These are phyloP conservation scores for Lunasporangiospora selenospora DNA, from an alignment of 192 early-diverging fungal genomes.

Conservation along the genomic window DNA sequence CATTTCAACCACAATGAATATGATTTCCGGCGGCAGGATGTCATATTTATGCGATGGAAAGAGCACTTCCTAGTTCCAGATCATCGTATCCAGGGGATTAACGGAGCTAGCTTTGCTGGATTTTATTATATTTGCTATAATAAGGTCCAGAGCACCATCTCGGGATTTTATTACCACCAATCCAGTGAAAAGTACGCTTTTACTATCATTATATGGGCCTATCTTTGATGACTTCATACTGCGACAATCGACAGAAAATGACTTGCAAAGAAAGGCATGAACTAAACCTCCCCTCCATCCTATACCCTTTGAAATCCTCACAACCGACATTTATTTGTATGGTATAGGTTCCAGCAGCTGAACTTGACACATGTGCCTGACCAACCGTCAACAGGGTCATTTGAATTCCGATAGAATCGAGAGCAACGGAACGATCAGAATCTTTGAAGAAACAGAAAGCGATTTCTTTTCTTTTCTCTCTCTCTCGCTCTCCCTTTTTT, in stretches of 20 bases:
- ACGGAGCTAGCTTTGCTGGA: conserved; percentile 88
- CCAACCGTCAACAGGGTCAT: conserved; percentile 51
- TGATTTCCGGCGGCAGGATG: conserved; percentile 57
- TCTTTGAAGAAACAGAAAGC: too few species aligned
- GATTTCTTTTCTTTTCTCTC: too few species aligned
- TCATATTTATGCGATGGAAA: conserved; percentile 94
- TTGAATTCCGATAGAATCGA: conserved; percentile 55
- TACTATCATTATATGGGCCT: background rate
- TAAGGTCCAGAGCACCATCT: conserved; percentile 62
- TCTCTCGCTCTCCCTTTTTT: too few species aligned
- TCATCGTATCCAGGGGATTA: conserved; percentile 74
- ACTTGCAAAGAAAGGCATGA: background rate
- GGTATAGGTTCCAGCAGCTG: conserved; percentile 55
- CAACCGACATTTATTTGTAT: background rate
- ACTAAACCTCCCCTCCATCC: background rate
- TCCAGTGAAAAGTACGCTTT: conserved; percentile 54
- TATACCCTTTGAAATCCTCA: background rate
- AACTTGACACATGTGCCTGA: conserved; percentile 47
- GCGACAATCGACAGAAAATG: background rate
- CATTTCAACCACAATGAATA: conserved; percentile 53
- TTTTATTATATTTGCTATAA: conserved; percentile 89
- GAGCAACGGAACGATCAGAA: background rate
- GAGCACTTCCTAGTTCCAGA: conserved; percentile 93
- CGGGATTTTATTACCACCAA: conserved; percentile 71
- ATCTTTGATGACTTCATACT: background rate